Percentiles rank a stretch among this genome's conserved stretches.
Conservation (phyloP, 495 filamentous ascomycete species). For the Tetracladium setigerum region DNA sequence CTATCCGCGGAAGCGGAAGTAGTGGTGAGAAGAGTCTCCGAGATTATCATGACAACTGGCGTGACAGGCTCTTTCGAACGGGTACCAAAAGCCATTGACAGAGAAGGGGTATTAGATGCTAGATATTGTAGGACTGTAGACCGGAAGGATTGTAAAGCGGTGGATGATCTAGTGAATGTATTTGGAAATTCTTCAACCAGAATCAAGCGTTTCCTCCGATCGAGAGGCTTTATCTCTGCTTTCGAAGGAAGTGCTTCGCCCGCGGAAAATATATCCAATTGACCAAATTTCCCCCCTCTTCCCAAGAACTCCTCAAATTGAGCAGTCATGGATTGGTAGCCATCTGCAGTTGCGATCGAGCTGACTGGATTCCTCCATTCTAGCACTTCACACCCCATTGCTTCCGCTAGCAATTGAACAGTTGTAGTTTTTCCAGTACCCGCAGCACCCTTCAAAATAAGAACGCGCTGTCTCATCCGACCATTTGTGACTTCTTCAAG, state of each 20-base stretch:
- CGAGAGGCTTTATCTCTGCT: conserved; percentile 17
- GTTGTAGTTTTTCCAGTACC: conserved; percentile 92
- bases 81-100: conserved; percentile 22
- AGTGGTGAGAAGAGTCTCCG: conserved; percentile 74
- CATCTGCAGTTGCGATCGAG: conserved; percentile 46
- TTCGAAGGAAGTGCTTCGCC: conserved; percentile 20
- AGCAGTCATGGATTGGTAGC: conserved; percentile 54
- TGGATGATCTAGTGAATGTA: conserved; percentile 60
- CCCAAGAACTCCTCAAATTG: conserved; percentile 90
- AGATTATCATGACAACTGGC: conserved; percentile 83
- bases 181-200: conserved; percentile 94
- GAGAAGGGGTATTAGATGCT: conserved; percentile 46
- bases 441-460: conserved; percentile 85
- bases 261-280: conserved; percentile 55
- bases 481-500: conserved; percentile 64
- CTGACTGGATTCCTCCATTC: conserved; percentile 87
- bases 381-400: conserved; percentile 62
- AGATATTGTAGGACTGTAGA: conserved; percentile 67
- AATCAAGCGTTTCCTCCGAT: conserved; percentile 49
- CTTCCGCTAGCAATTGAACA: conserved; percentile 62
- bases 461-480: conserved; percentile 54
- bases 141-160: conserved; percentile 64
- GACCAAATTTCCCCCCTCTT: conserved; percentile 68
- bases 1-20: conserved; percentile 72
- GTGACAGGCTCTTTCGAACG: conserved; percentile 34